Evolutionary conservation across 352 stramenopile genomes (phyloP), one percentile per base, ranked within the genome.

Genomic region (Pythium inflatum): DNA sequence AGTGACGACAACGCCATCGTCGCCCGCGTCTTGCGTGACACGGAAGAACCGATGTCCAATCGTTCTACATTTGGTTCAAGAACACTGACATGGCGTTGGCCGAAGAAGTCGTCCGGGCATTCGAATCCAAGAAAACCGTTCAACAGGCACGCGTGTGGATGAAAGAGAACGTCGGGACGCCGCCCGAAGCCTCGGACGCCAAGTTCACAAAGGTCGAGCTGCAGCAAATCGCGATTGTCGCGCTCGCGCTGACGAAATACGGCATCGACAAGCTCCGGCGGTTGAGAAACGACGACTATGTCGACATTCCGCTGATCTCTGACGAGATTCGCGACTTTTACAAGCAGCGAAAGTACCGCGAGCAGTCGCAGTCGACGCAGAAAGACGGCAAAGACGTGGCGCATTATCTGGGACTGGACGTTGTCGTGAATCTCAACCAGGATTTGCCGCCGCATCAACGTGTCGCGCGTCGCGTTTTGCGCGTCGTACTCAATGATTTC

Each of bases 371-470:
- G 16, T 67, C 60, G 5, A 58, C 25, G 20, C 60, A 60, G 12
- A 67, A 67, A 24, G 12, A 30, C 5, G 14, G 28, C 24, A 67
- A 67, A 36, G 30, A 67, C n/a, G 49, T 60, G 24, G 60, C 60
- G 0, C 60, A 67, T 36, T 67, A 54, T 14, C 45, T 43, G 2
- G 60, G 60, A 9, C 48, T 67, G 33, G 60, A 60, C 27, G 34
- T 67, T 20, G 49, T 60, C 24, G 27, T 60, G 34, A 41, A 67
- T 25, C 34, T 60, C 5, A 67, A 67, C 27, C 46, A 16, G 22
- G 49, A 60, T 16, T 34, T 67, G 20, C 60, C 60, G n/a, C 30
- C 41, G 45, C 48, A 59, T 12, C 60, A 57, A 12, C 48, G 60
- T 12, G 60, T 67, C 2, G 24, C 33, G 9, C 33, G 16, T 18